Evolutionary conservation across 306 rosid genomes (phyloP), one percentile per base, ranked within the genome.

Genomic region (Comarum palustre): DNA sequence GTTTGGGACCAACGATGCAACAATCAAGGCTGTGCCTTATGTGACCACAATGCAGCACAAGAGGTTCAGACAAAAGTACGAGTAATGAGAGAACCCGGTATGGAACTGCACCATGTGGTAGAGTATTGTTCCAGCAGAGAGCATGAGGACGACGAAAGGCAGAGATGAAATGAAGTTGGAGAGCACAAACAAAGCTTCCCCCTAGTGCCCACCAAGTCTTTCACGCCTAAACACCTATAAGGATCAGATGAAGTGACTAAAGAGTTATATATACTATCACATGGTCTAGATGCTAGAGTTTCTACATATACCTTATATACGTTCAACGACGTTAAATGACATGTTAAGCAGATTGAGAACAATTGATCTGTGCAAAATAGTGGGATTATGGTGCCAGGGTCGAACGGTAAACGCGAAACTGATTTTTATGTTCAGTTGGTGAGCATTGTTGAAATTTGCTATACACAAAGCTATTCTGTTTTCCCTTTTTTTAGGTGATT

Each of bases 41-140:
- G 71, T 73, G 66, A 81, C 76, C 38, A 81, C 71, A 42, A 84
- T 73, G 72, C 78, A 81, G 72, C 78, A 81, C 34, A 84, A 82
- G 20, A 86, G 79, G 61, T 84, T 84, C 69, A 84, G 60, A 41
- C 88, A 84, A 48, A 84, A 84, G 69, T 74, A 86, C 69, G 62
- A 58, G 76, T 48, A 86, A 68, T 79, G 77, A 31, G 73, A 1
- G 71, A 79, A 72, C 5, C 90, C 86, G 0, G 80, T 69, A 34
- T 83, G 86, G 72, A 86, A 86, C 25, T 83, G 75, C 75, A 86
- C 86, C 87, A 84, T 79, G 73, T 25, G 34, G 80, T 84, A 82
- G 0, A 82, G 62, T 19, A 78, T 82, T 63, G 78, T 74, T 77
- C 90, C 90, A 11, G 83, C 80, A 67, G 79, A 79, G 52, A 86